These are phyloP conservation scores for Psilocybe tampanensis DNA, from an alignment of 768 basidiomycete genomes.

Conservation along the genomic window DNA sequence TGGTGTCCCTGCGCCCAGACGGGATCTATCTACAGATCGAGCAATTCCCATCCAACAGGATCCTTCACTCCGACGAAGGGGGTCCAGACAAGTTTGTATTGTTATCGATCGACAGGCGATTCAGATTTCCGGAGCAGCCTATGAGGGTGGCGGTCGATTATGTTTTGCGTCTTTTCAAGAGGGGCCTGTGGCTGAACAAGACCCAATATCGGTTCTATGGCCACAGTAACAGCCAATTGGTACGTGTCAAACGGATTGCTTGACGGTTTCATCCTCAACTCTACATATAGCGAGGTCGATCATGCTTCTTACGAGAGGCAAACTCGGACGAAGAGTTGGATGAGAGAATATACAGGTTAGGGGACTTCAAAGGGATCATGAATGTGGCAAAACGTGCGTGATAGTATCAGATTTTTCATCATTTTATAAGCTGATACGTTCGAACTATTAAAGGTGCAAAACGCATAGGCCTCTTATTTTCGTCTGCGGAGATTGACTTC, in stretches of 20 bases:
- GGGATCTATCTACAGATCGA: constrained; percentile 52
- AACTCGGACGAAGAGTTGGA: constrained; percentile 59
- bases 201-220: constrained; percentile 70
- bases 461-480: constrained; percentile 68
- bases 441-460: constrained; percentile 53
- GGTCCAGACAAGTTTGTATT: constrained; percentile 53
- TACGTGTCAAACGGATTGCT: constrained; percentile 24
- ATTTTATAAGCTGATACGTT: too few relatives aligned
- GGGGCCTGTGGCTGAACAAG: constrained; percentile 58
- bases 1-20: constrained; percentile 51
- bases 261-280: background rate
- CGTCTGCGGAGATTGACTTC: constrained; percentile 62
- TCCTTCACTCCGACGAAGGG: constrained; percentile 56
- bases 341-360: constrained; percentile 54
- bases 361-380: constrained; percentile 63
- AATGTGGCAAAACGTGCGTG: constrained; percentile 64
- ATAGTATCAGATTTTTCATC: too few relatives aligned
- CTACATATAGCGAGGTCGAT: constrained; percentile 50
- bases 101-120: constrained; percentile 48
- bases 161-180: constrained; percentile 53
- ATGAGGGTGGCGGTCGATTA: constrained; percentile 55
- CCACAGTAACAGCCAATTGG: constrained; percentile 73
- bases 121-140: constrained; percentile 57
- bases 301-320: constrained; percentile 64
- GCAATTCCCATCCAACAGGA: constrained; percentile 57